These are phyloP conservation scores for Penicillium hordei DNA, from an alignment of 2,329 filamentous ascomycete genomes.

Conservation along the genomic window DNA sequence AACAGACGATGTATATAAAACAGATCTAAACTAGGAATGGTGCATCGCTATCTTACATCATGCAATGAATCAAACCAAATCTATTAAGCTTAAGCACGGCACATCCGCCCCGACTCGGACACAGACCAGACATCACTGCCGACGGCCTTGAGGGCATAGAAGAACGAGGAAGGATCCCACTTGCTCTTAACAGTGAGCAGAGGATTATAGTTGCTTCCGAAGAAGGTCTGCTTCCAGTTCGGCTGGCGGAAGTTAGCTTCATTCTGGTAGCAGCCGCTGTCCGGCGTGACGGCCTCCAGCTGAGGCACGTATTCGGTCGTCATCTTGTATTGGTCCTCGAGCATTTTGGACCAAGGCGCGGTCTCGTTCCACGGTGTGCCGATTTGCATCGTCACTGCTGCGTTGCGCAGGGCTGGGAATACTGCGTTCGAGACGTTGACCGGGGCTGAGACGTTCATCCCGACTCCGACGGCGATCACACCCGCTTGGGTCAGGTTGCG, in stretches of 20 bases:
- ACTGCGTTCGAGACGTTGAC: slow-evolving; percentile 43
- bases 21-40: not conserved
- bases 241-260: slow-evolving; percentile 45
- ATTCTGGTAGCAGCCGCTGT: slow-evolving; percentile 45
- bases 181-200: slow-evolving; percentile 42
- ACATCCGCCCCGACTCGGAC: slow-evolving; percentile 31
- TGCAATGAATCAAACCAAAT: not conserved
- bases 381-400: slow-evolving; percentile 39
- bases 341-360: slow-evolving; percentile 38
- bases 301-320: slow-evolving; percentile 42
- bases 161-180: slow-evolving; percentile 44
- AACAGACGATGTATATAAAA: not conserved
- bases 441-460: slow-evolving; percentile 40
- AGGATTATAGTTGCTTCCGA: slow-evolving; percentile 42
- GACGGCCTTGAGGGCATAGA: slow-evolving; percentile 44
- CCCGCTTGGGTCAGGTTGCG: slow-evolving; percentile 38
- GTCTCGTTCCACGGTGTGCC: slow-evolving; percentile 41
- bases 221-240: slow-evolving; percentile 45
- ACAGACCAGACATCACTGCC: slow-evolving; percentile 41
- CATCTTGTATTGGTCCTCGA: slow-evolving; percentile 39
- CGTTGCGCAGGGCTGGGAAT: slow-evolving; percentile 41
- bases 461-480: slow-evolving; percentile 40
- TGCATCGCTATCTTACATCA: not conserved
- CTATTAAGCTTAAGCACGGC: slow-evolving; percentile 8
- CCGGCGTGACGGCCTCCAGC: slow-evolving; percentile 42